Percentiles rank a stretch among this genome's conserved stretches.
Conservation (phyloP, 108 stramenopile genomes). For the Ochromonas danica region DNA sequence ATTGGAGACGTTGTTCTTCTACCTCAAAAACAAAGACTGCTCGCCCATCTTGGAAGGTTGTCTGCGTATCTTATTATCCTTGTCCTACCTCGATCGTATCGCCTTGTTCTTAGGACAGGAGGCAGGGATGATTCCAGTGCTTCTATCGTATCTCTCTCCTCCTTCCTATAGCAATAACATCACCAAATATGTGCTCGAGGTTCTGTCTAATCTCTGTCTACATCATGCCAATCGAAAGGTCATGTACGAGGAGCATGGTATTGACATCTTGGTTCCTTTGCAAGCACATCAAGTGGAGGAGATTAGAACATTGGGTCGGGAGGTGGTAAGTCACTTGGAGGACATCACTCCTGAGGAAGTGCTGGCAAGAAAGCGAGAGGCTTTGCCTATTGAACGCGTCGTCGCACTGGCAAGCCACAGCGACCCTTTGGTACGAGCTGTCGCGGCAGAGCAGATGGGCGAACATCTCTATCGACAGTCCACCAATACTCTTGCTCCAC, state of each 20-base stretch:
- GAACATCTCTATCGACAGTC: not conserved
- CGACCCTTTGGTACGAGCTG: slow-evolving; percentile 21
- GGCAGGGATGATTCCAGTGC: not conserved
- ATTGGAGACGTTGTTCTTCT: slow-evolving; percentile 39
- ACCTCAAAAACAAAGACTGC: slow-evolving; percentile 27
- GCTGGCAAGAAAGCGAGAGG: slow-evolving; percentile 21
- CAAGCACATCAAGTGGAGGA: slow-evolving; percentile 7
- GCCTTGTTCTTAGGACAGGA: slow-evolving; percentile 8
- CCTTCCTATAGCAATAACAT: not conserved
- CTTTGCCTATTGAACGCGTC: slow-evolving; percentile 44
- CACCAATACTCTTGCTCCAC: not conserved
- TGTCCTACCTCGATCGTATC: slow-evolving; percentile 48
- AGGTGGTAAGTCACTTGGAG: slow-evolving; percentile 46
- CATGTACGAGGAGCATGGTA: slow-evolving; percentile 6
- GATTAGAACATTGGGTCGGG: slow-evolving; percentile 42
- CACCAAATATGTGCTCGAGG: slow-evolving; percentile 2
- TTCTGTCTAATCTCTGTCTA: slow-evolving; percentile 23
- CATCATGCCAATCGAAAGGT: slow-evolving; percentile 12
- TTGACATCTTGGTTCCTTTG: slow-evolving; percentile 3
- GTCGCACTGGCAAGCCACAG: slow-evolving; percentile 23
- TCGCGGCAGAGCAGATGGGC: slow-evolving; percentile 29
- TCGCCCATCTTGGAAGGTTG: slow-evolving; percentile 43
- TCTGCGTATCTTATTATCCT: slow-evolving; percentile 46
- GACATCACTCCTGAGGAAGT: slow-evolving; percentile 44
- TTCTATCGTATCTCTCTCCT: not conserved